Base-by-base conservation (phyloP, 2,329 filamentous ascomycete species). In the Xylaria arbuscula region DNA sequence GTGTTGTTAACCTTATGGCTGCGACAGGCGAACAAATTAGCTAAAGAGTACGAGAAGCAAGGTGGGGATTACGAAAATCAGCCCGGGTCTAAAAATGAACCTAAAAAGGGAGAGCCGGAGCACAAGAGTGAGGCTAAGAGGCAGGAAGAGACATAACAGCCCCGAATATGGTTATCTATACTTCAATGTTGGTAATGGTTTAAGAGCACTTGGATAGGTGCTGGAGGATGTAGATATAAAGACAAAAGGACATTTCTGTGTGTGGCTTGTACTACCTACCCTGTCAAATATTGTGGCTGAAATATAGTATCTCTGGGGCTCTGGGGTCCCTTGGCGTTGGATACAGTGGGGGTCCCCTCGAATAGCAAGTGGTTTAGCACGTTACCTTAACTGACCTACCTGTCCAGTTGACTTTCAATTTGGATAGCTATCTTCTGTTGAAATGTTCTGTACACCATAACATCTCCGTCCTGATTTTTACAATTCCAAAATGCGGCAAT, bases 401-500 rank as follows among this genome's bases (percentile, higher is more conserved):
- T 62, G 59, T 50, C 15, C 48, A 63, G 50, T 62, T 67, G 54
- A 50, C 42, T 15, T 58, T 64, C 13, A 19, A 62, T 32, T 19
- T 51, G 45, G 24, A 45, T 57, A 10, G 62, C 60, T 53, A n/a
- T 11, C 32, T 28, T 64, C 57, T 36, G 40, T 50, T 69, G 67
- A 69, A 67, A 71, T 71, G 69, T 59, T 15, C 62, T 40, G 60
- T 67, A 57, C 58, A 50, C 40, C 42, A 48, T 53, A 56, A 32
- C 48, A 53, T 53, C 47, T 50, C 40, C 40, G 45, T 53, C 56
- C 47, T 64, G 45, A 24, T 62, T 67, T 50, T 48, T 68, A 62
- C 56, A 38, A 34, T 64, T 69, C 70, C 73, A 81, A 69, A 63
- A 88, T 87, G 86, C 83, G 82, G 76, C 84, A 84, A 75, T 81